A percentile compares a stretch with the other conserved stretches of the same genome.
These are phyloP conservation scores for Silene noctiflora DNA, from an alignment of 179 eudicot species.

Conservation along the genomic window DNA sequence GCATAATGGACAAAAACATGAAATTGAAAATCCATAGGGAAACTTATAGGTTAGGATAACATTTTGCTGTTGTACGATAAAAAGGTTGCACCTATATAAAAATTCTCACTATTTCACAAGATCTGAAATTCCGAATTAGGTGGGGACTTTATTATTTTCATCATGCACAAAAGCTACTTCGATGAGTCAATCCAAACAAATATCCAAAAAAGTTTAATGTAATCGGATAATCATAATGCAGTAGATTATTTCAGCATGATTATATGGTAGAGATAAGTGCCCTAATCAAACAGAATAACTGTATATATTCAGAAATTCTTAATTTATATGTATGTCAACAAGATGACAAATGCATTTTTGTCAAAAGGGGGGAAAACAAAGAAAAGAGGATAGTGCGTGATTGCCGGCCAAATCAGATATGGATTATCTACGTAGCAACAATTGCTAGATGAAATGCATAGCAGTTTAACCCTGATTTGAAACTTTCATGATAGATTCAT, in stretches of 20 bases:
- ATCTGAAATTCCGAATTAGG: no score
- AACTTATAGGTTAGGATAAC: neutral
- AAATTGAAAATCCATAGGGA: neutral
- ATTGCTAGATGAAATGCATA: neutral
- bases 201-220: neutral
- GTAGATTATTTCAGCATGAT: neutral
- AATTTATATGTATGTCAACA: neutral
- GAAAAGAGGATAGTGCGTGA: neutral
- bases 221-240: neutral
- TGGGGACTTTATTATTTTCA: neutral
- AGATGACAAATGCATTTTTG: neutral
- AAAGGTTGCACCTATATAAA: no score
- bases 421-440: neutral
- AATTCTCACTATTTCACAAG: no score
- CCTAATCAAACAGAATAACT: neutral
- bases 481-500: slow-evolving; percentile 24
- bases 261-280: slow-evolving; percentile 5
- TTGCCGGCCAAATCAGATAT: neutral
- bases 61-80: neutral
- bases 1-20: neutral
- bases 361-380: neutral
- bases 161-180: neutral
- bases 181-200: neutral
- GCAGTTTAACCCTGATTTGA: neutral
- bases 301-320: neutral